Percentiles rank a stretch among this genome's conserved stretches.
Conservation (phyloP, 139 green algal genomes). For the Mesostigma viride region DNA sequence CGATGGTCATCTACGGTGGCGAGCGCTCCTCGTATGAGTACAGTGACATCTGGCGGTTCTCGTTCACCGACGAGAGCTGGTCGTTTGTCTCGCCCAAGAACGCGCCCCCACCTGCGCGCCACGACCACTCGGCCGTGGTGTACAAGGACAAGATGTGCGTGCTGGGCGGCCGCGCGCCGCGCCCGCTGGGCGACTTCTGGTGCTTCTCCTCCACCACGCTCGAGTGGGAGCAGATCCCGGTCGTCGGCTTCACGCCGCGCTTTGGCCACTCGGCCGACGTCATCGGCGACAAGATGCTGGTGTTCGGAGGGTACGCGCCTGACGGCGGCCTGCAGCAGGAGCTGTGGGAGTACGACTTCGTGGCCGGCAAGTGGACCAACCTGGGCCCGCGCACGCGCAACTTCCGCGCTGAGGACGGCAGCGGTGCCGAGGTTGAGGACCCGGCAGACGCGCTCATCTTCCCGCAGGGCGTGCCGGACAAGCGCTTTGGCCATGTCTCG, state of each 20-base stretch:
- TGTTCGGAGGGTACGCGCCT: slow-evolving; percentile 17
- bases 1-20: slow-evolving; percentile 30
- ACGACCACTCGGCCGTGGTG: slow-evolving; percentile 29
- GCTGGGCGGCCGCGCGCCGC: slow-evolving; percentile 17
- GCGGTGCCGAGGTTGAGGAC: neutral
- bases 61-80: slow-evolving; percentile 17
- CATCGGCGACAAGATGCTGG: slow-evolving; percentile 13
- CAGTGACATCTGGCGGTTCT: slow-evolving; percentile 25
- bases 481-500: slow-evolving; percentile 18
- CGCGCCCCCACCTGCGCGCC: neutral
- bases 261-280: slow-evolving; percentile 24
- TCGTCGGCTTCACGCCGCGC: slow-evolving; percentile 9
- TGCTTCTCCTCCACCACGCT: slow-evolving; percentile 3
- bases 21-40: slow-evolving; percentile 27
- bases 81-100: slow-evolving; percentile 12
- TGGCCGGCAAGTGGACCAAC: slow-evolving; percentile 1
- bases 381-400: slow-evolving; percentile 17
- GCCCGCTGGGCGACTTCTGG: slow-evolving; percentile 20
- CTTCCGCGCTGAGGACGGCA: slow-evolving; percentile 3
- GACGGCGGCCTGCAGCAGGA: slow-evolving; percentile 7
- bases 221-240: neutral
- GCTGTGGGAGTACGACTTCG: slow-evolving; percentile 22
- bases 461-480: slow-evolving; percentile 1
- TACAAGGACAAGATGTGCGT: slow-evolving; percentile 21
- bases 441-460: slow-evolving; percentile 17